Conservation (phyloP, 2,329 filamentous ascomycete genomes). For the Macrophomina pseudophaseolina region DNA sequence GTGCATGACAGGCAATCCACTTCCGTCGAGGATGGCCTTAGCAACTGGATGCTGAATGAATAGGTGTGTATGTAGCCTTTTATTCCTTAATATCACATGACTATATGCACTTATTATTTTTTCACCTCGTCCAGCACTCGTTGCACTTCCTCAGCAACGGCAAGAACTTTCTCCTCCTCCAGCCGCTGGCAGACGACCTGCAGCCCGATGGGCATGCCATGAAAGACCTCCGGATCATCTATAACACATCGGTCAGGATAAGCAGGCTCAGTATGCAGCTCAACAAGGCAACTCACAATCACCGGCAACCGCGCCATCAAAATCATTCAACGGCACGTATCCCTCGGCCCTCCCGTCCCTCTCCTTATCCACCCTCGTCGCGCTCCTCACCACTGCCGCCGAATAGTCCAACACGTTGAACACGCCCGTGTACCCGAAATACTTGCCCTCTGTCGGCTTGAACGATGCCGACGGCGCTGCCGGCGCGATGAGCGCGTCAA, state of each 20-base stretch:
- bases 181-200: conserved; percentile 33
- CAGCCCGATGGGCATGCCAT: conserved; percentile 32
- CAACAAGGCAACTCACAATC: neutral
- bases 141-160: conserved; percentile 6
- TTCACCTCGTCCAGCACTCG: no score
- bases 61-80: no score
- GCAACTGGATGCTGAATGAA: no score
- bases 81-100: no score
- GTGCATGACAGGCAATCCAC: no score
- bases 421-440: conserved; percentile 51
- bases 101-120: no score
- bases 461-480: conserved; percentile 45
- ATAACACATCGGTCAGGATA: neutral
- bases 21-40: no score
- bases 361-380: conserved; percentile 58
- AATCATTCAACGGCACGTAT: conserved; percentile 17
- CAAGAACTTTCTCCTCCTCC: conserved; percentile 35
- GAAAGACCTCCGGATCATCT: conserved; percentile 21
- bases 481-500: conserved; percentile 46
- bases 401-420: conserved; percentile 66
- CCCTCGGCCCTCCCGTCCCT: conserved; percentile 51
- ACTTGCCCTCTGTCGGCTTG: conserved; percentile 53
- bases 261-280: no score
- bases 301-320: conserved; percentile 20
- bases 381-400: conserved; percentile 59